Conservation (phyloP, 257 asterid species). For the Solanum boliviense region DNA sequence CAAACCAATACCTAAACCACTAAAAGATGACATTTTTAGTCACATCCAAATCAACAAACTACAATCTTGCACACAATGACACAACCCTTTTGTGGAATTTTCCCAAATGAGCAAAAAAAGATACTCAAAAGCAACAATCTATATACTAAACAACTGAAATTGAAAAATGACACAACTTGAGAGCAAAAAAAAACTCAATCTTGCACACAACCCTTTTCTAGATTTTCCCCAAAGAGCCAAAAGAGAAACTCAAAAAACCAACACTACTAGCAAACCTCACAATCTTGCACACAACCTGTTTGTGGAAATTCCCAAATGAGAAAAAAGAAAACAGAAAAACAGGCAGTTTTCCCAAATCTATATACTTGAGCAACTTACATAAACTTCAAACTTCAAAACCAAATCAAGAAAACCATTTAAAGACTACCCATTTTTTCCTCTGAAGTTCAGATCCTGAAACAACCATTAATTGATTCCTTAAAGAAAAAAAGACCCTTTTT, state of each 20-base stretch:
- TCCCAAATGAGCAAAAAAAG: neutral
- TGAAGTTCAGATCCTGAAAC: conserved; percentile 8
- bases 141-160: neutral
- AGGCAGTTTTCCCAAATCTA: neutral
- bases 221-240: neutral
- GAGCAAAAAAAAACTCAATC: neutral
- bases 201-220: neutral
- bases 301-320: neutral
- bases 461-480: conserved; percentile 4
- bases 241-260: neutral
- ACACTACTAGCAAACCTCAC: neutral
- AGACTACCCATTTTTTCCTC: neutral
- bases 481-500: neutral
- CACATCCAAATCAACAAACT: conserved; percentile 11
- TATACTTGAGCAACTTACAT: neutral
- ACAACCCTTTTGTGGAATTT: neutral
- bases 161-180: conserved; percentile 18
- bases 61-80: neutral
- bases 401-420: neutral
- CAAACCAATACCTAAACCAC: conserved; percentile 70
- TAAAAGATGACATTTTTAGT: conserved; percentile 52
- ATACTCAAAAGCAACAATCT: neutral
- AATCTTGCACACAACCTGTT: neutral
- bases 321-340: neutral
- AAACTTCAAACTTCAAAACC: neutral